These are phyloP conservation scores for Diaporthe citri DNA, from an alignment of 2,329 filamentous ascomycete species.

Conservation along the genomic window DNA sequence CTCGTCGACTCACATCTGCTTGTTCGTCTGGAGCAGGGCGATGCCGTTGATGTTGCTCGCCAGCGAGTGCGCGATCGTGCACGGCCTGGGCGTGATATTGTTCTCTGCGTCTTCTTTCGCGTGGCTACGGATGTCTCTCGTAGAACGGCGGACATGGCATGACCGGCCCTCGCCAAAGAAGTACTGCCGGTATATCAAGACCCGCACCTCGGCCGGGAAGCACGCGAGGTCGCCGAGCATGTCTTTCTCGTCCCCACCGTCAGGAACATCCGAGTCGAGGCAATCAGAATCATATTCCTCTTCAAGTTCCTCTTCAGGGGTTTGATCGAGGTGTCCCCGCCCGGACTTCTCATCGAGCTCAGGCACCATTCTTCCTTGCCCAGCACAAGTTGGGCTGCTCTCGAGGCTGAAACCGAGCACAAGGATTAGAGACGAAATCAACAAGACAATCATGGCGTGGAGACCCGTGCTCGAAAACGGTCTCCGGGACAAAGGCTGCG, in stretches of 20 bases:
- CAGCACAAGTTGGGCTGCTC: not conserved
- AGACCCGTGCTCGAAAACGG: not conserved
- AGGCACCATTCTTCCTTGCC: not conserved
- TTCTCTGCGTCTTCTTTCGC: not conserved
- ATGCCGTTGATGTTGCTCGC: conserved; percentile 16
- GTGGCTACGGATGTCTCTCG: not conserved
- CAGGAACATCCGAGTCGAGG: not conserved
- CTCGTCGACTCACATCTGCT: not conserved
- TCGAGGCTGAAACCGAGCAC: conserved; percentile 18
- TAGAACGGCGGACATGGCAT: conserved; percentile 1
- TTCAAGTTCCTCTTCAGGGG: not conserved
- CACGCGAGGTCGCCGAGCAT: conserved; percentile 9
- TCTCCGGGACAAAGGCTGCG: not conserved
- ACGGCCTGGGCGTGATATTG: conserved; percentile 2
- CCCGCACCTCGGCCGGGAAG: conserved; percentile 15
- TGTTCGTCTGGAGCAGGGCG: conserved; percentile 17
- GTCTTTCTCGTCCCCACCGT: not conserved
- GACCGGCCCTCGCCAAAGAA: not conserved
- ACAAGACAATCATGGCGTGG: conserved; percentile 24
- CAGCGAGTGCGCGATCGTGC: conserved; percentile 1
- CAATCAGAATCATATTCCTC: not conserved
- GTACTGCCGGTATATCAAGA: conserved; percentile 4
- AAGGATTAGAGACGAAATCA: conserved; percentile 22
- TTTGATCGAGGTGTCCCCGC: not conserved
- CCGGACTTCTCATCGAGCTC: not conserved